phyloP scores from a whole-genome alignment of 768 basidiomycete genomes.

The Tulasnella sp. region DNA sequence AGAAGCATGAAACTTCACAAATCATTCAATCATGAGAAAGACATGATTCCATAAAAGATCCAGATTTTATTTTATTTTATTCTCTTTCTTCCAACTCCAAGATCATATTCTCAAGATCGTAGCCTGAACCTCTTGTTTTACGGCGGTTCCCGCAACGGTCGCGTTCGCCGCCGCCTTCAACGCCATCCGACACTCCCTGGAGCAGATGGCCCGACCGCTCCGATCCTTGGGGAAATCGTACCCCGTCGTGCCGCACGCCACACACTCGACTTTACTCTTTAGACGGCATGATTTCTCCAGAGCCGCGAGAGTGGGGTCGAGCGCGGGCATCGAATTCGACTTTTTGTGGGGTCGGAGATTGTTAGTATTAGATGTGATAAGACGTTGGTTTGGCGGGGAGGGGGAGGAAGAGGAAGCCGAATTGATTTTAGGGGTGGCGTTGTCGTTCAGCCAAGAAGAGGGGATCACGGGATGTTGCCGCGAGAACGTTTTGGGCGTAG shows the following conservation, averaged over 20 bases:
- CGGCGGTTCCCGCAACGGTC: too few relatives aligned
- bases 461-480: neutral
- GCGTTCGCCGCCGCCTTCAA: too few relatives aligned
- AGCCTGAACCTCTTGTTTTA: too few relatives aligned
- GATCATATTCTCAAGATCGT: too few relatives aligned
- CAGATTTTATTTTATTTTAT: too few relatives aligned
- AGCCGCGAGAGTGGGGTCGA: conserved; percentile 13
- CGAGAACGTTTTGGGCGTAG: neutral
- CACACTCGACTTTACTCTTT: conserved; percentile 2
- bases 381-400: neutral
- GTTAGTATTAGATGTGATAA: neutral
- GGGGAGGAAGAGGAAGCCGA: neutral
- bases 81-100: too few relatives aligned
- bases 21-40: too few relatives aligned
- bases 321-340: neutral
- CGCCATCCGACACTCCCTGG: conserved; percentile 10
- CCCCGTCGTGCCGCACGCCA: neutral
- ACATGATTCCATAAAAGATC: too few relatives aligned
- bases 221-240: conserved; percentile 12
- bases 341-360: neutral
- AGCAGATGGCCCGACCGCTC: neutral
- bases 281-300: conserved; percentile 9
- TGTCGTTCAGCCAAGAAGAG: neutral
- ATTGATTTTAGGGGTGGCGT: neutral
- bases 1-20: too few relatives aligned